Evolutionary conservation across 2,329 filamentous ascomycete genomes (phyloP).

Genomic region (Biscogniauxia marginata): DNA sequence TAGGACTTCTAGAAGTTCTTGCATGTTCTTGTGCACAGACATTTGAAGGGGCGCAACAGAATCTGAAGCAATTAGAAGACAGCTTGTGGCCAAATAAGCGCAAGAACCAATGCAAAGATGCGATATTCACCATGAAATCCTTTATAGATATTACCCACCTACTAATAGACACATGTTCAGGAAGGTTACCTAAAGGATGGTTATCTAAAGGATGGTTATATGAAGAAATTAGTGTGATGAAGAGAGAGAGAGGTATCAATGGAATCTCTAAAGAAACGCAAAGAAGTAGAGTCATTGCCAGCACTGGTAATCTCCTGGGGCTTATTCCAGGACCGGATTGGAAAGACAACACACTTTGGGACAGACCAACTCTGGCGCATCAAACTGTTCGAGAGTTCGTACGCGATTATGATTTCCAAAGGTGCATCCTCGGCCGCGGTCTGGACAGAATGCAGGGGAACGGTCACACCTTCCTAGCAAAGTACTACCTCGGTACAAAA

Average conservation of each 20-base stretch:
- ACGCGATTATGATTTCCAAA: constrained; percentile 4
- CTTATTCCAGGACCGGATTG: background rate
- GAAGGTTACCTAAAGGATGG: too few relatives aligned
- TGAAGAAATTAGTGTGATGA: too few relatives aligned
- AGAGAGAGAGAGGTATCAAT: background rate
- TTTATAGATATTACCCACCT: too few relatives aligned
- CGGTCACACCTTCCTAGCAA: constrained; percentile 9
- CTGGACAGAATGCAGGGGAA: constrained; percentile 5
- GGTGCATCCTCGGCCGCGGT: constrained; percentile 1
- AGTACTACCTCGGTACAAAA: constrained; percentile 5
- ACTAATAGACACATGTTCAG: too few relatives aligned
- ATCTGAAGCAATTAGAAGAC: background rate
- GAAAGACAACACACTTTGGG: background rate
- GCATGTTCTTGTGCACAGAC: background rate
- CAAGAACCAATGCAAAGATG: too few relatives aligned
- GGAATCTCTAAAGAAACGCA: background rate
- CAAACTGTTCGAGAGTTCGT: constrained; percentile 3
- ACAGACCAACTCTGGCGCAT: background rate
- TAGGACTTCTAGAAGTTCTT: background rate
- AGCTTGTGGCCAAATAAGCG: too few relatives aligned
- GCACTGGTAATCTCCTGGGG: background rate
- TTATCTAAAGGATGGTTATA: too few relatives aligned
- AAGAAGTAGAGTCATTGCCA: background rate
- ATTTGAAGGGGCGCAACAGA: background rate
- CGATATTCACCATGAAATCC: too few relatives aligned